phyloP scores from a whole-genome alignment of 83 land plant genomes.

The Thuja plicata region DNA sequence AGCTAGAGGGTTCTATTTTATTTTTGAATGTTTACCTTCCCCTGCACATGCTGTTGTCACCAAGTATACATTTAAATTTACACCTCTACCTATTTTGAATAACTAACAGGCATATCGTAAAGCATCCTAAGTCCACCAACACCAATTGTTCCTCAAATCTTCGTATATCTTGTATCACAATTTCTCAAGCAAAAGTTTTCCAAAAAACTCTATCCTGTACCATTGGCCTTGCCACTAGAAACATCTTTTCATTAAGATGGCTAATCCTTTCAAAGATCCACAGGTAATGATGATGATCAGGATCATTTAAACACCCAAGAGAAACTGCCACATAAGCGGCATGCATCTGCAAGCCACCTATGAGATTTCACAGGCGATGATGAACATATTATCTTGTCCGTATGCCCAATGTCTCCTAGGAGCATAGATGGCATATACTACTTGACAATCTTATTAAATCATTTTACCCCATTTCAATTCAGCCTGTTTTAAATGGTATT shows the following conservation, averaged over 20 bases:
- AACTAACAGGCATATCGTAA: not conserved
- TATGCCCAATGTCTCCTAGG: not conserved
- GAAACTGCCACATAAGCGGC: not conserved
- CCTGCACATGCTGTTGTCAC: not conserved
- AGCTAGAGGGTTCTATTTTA: not conserved
- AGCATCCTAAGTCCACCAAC: not conserved
- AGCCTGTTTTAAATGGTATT: not conserved
- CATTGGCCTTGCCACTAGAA: not conserved
- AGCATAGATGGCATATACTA: not conserved
- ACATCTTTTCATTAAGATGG: not conserved
- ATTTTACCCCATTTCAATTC: not conserved
- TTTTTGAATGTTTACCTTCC: not conserved
- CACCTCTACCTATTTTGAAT: not conserved
- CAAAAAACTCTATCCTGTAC: not conserved
- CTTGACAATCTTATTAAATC: not conserved
- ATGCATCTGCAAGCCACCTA: not conserved
- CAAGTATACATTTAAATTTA: no score
- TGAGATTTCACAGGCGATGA: not conserved
- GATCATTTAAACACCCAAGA: not conserved
- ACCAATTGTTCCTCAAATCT: not conserved
- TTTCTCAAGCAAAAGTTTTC: not conserved
- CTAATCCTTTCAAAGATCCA: not conserved
- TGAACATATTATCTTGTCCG: not conserved
- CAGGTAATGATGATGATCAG: not conserved
- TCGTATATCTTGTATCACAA: not conserved